phyloP scores from a whole-genome alignment of 2,329 filamentous ascomycete species.

The Nemania sp. region DNA sequence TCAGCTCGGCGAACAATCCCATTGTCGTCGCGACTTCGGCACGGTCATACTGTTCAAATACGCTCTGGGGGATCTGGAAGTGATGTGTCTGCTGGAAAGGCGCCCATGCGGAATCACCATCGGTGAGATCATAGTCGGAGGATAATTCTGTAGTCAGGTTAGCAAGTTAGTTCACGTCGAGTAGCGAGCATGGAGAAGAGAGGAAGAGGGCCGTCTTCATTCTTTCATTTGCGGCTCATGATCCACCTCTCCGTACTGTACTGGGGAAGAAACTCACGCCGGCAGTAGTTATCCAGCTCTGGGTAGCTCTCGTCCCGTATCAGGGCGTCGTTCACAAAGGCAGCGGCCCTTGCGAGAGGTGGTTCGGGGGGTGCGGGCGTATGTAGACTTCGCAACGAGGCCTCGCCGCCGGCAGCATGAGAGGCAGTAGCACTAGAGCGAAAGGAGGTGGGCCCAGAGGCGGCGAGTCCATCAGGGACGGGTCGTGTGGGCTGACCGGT shows the following conservation, averaged over 20 bases:
- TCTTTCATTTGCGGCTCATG: no score
- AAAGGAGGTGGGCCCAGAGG: slow-evolving; percentile 5
- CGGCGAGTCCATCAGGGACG: slow-evolving; percentile 18
- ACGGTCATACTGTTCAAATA: slow-evolving; percentile 90
- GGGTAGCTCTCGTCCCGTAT: slow-evolving; percentile 80
- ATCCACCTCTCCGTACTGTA: neutral
- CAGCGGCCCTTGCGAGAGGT: slow-evolving; percentile 75
- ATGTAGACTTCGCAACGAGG: slow-evolving; percentile 36
- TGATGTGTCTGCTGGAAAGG: slow-evolving; percentile 87
- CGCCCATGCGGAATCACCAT: slow-evolving; percentile 71
- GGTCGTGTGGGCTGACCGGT: slow-evolving; percentile 26
- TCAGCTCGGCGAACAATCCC: slow-evolving; percentile 92
- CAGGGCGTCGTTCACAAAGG: slow-evolving; percentile 80
- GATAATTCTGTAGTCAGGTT: slow-evolving; percentile 69
- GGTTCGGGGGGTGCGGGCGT: slow-evolving; percentile 48
- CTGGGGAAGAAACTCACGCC: slow-evolving; percentile 65
- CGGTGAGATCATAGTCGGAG: slow-evolving; percentile 84
- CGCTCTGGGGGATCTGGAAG: slow-evolving; percentile 87
- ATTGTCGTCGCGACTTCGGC: slow-evolving; percentile 89
- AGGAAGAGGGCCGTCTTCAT: no score
- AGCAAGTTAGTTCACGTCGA: slow-evolving; percentile 20
- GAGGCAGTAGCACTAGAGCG: slow-evolving; percentile 8
- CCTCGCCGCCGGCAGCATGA: slow-evolving; percentile 28
- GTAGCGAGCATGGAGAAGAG: no score
- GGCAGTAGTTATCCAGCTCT: slow-evolving; percentile 85